phyloP scores from a whole-genome alignment of 78 protist species.

The Chrysochromulina tobinii region DNA sequence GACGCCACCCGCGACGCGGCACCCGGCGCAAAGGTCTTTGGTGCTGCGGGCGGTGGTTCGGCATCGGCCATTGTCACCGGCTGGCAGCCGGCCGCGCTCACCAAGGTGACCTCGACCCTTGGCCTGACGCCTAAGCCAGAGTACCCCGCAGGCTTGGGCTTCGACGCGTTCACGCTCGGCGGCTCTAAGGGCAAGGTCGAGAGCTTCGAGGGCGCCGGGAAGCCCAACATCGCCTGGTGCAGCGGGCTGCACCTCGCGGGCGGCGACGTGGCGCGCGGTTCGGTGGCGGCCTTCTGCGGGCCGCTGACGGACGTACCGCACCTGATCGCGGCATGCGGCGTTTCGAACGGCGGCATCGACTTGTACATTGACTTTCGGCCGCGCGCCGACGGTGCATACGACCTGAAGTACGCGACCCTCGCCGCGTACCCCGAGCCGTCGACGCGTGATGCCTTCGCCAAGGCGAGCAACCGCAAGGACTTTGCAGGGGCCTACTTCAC shows the following conservation, averaged over 20 bases:
- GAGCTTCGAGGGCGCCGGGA: background rate
- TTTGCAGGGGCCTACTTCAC: background rate
- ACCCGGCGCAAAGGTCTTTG: too few relatives aligned
- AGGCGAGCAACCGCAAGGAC: background rate
- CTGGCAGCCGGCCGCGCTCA: too few relatives aligned
- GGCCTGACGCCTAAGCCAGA: too few relatives aligned
- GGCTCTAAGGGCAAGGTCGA: background rate
- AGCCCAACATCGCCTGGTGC: background rate
- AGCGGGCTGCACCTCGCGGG: background rate
- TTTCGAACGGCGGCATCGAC: background rate
- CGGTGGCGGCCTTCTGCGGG: background rate
- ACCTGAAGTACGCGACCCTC: background rate
- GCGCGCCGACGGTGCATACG: background rate
- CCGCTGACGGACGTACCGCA: constrained; percentile 18
- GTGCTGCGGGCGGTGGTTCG: too few relatives aligned
- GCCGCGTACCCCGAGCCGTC: background rate
- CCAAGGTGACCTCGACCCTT: too few relatives aligned
- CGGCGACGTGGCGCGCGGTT: background rate
- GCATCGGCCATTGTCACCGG: too few relatives aligned
- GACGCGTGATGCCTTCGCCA: background rate
- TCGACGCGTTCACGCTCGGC: too few relatives aligned
- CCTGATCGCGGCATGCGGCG: background rate
- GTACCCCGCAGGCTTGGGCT: too few relatives aligned
- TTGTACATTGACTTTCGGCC: background rate
- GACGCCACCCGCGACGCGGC: too few relatives aligned